Conservation (phyloP, 1,139 yeast species). For the Spencermartinsiella ligniputridi region DNA sequence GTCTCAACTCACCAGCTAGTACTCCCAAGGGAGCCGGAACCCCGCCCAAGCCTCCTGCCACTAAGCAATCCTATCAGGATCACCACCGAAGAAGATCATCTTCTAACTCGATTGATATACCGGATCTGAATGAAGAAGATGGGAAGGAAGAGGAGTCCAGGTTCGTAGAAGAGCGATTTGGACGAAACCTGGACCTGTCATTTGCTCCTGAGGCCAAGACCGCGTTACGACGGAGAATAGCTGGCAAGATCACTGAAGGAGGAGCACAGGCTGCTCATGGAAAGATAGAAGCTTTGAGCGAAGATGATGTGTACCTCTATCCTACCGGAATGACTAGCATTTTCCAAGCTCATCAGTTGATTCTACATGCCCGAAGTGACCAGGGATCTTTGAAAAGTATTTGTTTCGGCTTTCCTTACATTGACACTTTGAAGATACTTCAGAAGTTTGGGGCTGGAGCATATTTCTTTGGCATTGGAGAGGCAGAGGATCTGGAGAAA, state of each 20-base stretch:
- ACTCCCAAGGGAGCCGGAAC: too few relatives aligned
- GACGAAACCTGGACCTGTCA: conserved; percentile 77
- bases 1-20: conserved; percentile 4
- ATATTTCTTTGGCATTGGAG: conserved; percentile 80
- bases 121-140: conserved; percentile 13
- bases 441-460: conserved; percentile 83
- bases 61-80: conserved; percentile 9
- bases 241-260: conserved; percentile 55
- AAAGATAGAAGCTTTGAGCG: conserved; percentile 38
- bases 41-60: conserved; percentile 1
- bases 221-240: conserved; percentile 70
- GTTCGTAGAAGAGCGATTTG: conserved; percentile 84
- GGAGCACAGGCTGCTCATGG: conserved; percentile 18
- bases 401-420: conserved; percentile 93
- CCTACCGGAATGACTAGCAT: conserved; percentile 95
- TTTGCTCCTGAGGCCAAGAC: conserved; percentile 71
- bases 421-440: conserved; percentile 81
- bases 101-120: conserved; percentile 8
- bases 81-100: conserved; percentile 9
- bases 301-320: conserved; percentile 71
- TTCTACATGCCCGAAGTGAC: conserved; percentile 38
- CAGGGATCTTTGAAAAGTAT: conserved; percentile 52
- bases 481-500: conserved; percentile 61
- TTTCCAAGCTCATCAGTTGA: conserved; percentile 72
- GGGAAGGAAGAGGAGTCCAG: conserved; percentile 52